phyloP scores from a whole-genome alignment of 805 yeast genomes.

The Candida suzukii region DNA sequence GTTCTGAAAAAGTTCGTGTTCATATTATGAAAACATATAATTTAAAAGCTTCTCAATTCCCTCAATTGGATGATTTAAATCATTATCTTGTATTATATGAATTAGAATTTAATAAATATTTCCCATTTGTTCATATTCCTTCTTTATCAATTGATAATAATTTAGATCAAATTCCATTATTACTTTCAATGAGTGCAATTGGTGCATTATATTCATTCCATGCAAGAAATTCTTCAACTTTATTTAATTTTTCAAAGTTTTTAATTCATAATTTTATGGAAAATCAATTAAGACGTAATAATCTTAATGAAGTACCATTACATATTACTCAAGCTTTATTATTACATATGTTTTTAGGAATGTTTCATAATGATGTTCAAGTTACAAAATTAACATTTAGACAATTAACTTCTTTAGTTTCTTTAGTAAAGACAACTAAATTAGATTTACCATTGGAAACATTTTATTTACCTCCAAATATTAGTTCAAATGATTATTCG shows the following conservation, averaged over 20 bases:
- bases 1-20: constrained; percentile 44
- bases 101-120: constrained; percentile 70
- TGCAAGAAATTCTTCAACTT: constrained; percentile 63
- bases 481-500: constrained; percentile 11
- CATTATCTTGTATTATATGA: constrained; percentile 69
- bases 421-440: constrained; percentile 45
- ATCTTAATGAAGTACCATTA: constrained; percentile 46
- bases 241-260: constrained; percentile 61
- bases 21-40: constrained; percentile 49
- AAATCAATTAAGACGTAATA: constrained; percentile 34
- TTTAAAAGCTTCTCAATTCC: constrained; percentile 55
- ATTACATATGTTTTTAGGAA: constrained; percentile 47
- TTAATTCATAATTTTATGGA: constrained; percentile 65
- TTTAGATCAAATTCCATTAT: constrained; percentile 53
- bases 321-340: constrained; percentile 52
- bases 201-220: constrained; percentile 86
- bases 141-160: constrained; percentile 40
- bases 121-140: constrained; percentile 79
- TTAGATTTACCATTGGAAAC: constrained; percentile 44
- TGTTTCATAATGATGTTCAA: constrained; percentile 50
- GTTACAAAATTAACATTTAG: constrained; percentile 41
- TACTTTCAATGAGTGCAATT: constrained; percentile 76
- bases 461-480: constrained; percentile 35
- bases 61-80: constrained; percentile 69
- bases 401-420: constrained; percentile 47